Evolutionary conservation across 2,329 filamentous ascomycete species (phyloP).

Genomic region (Penicillium occitanis): DNA sequence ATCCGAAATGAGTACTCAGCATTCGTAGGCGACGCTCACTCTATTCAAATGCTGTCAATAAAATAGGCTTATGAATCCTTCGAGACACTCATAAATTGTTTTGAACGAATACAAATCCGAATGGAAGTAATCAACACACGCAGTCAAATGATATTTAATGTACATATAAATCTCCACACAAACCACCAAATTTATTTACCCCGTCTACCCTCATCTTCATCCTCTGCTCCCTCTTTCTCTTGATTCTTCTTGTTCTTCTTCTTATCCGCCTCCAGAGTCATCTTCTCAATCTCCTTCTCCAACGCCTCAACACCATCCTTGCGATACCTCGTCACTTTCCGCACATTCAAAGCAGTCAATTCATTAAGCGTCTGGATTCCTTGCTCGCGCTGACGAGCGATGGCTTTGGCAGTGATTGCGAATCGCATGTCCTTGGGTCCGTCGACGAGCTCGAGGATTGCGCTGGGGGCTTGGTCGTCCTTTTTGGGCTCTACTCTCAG

Average conservation of each 20-base stretch:
- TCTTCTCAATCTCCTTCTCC: constrained; percentile 57
- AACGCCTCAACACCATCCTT: constrained; percentile 65
- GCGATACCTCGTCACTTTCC: constrained; percentile 78
- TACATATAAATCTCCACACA: background rate
- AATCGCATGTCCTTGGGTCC: constrained; percentile 92
- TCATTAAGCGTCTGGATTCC: constrained; percentile 63
- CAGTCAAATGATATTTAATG: constrained; percentile 1
- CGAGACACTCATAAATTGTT: background rate
- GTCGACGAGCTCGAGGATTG: constrained; percentile 93
- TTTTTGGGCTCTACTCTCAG: constrained; percentile 87
- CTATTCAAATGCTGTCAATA: background rate
- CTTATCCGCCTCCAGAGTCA: constrained; percentile 56
- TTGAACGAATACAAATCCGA: background rate
- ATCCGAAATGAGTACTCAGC: no score
- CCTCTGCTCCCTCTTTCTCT: constrained; percentile 25
- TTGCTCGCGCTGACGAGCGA: constrained; percentile 60
- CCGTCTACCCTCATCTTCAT: background rate
- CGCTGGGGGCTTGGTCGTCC: constrained; percentile 81
- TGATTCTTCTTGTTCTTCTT: constrained; percentile 30
- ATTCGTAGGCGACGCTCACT: background rate
- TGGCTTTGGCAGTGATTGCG: constrained; percentile 82
- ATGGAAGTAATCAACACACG: background rate
- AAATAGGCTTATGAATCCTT: background rate
- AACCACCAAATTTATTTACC: background rate
- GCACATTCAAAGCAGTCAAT: constrained; percentile 73